phyloP scores from a whole-genome alignment of 2,329 filamentous ascomycete species.

The Aureobasidium melanogenum region DNA sequence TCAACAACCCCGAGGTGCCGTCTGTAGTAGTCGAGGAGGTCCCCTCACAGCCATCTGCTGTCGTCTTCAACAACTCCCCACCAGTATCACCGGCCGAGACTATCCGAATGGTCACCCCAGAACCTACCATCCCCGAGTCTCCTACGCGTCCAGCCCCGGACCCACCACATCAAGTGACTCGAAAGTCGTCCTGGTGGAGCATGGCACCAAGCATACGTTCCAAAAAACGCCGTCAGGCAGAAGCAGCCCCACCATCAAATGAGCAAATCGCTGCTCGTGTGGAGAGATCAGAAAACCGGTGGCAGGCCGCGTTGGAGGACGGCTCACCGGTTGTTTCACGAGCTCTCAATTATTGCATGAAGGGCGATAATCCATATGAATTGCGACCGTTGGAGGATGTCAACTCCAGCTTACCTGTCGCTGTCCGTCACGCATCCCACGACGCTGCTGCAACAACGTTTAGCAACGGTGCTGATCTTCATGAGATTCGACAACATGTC shows the following conservation, averaged over 20 bases:
- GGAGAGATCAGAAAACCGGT: constrained; percentile 31
- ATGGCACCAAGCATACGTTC: constrained; percentile 2
- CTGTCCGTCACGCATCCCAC: neutral
- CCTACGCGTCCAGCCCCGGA: neutral
- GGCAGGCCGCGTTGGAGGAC: constrained; percentile 33
- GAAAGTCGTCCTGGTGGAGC: constrained; percentile 7
- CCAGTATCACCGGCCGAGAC: constrained; percentile 16
- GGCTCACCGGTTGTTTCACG: constrained; percentile 23
- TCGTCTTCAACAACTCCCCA: neutral
- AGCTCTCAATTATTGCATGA: constrained; percentile 19
- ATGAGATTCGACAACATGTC: constrained; percentile 12
- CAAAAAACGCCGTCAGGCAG: neutral
- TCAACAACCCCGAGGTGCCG: constrained; percentile 42
- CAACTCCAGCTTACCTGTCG: constrained; percentile 12
- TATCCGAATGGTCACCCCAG: constrained; percentile 28
- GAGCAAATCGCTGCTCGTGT: constrained; percentile 32
- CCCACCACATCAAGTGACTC: neutral
- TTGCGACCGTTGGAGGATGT: constrained; percentile 19
- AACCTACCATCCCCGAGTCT: neutral
- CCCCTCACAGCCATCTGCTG: neutral
- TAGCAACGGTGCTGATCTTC: neutral
- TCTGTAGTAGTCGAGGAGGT: neutral
- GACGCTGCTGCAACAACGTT: neutral
- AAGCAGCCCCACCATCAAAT: constrained; percentile 22
- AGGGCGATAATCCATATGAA: constrained; percentile 25